Evolutionary conservation across 257 asterid genomes (phyloP).

Genomic region (Solanum arcanum): DNA sequence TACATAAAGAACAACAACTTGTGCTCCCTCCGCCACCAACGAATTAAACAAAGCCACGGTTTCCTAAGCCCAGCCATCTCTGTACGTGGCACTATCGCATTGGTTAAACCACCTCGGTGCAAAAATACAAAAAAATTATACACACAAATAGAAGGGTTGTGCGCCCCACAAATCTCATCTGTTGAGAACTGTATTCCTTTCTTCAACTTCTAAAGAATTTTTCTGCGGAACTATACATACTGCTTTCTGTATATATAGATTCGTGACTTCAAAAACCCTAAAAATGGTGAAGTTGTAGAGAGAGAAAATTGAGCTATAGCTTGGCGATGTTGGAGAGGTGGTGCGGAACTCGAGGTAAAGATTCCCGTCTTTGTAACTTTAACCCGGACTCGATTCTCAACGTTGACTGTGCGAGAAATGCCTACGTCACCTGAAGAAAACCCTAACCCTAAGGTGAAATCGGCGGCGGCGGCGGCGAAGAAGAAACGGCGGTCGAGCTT

Average conservation of each 20-base stretch:
- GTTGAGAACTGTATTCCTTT: background rate
- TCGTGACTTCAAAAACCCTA: background rate
- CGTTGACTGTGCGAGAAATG: conserved; percentile 4
- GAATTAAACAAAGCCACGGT: background rate
- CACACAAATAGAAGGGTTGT: background rate
- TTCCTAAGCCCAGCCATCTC: background rate
- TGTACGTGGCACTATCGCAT: background rate
- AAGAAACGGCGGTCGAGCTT: conserved; percentile 40
- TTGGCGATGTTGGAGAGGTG: background rate
- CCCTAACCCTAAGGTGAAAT: conserved; percentile 10
- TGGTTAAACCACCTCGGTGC: background rate
- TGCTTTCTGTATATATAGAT: background rate
- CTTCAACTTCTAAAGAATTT: background rate
- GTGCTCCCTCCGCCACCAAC: background rate
- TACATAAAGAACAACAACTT: background rate
- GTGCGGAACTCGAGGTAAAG: conserved; percentile 16
- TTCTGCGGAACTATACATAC: background rate
- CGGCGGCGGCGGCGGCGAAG: conserved; percentile 4
- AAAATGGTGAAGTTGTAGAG: background rate
- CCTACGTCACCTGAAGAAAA: conserved; percentile 34
- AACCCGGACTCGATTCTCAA: conserved; percentile 17
- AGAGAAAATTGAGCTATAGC: background rate
- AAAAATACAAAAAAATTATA: background rate
- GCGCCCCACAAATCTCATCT: conserved; percentile 29
- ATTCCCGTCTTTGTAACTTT: conserved; percentile 20